A percentile compares a stretch with the other conserved stretches of the same genome.
These are phyloP conservation scores for Corrigiola litoralis DNA, from an alignment of 179 eudicot species.

Conservation along the genomic window DNA sequence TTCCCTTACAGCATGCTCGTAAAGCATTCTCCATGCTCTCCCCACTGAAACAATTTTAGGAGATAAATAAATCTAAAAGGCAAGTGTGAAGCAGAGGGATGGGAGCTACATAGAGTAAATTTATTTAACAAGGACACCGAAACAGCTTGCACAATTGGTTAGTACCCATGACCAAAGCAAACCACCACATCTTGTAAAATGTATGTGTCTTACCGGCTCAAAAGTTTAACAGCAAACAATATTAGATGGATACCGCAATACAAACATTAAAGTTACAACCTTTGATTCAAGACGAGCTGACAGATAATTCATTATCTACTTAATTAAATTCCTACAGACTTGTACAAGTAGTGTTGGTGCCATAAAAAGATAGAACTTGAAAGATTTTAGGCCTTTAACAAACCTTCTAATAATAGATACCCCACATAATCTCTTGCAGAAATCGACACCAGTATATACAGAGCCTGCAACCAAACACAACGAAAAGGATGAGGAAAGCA, in stretches of 20 bases:
- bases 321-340: not conserved
- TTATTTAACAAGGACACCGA: not conserved
- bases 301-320: not conserved
- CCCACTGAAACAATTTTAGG: constrained; percentile 42
- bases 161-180: too few relatives aligned
- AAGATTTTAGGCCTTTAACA: constrained; percentile 2
- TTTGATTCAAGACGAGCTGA: not conserved
- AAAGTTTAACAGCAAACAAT: too few relatives aligned
- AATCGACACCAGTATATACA: constrained; percentile 90
- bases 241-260: too few relatives aligned
- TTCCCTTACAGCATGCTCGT: constrained; percentile 92
- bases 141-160: too few relatives aligned
- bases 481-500: not conserved
- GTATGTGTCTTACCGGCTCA: too few relatives aligned
- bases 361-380: not conserved
- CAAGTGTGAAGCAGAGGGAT: not conserved
- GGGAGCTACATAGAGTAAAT: not conserved
- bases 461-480: constrained; percentile 49
- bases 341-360: not conserved
- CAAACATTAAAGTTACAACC: not conserved
- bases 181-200: too few relatives aligned
- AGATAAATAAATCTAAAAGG: not conserved
- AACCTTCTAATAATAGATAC: constrained; percentile 81
- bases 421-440: constrained; percentile 89
- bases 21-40: constrained; percentile 96